phyloP scores from a whole-genome alignment of 1,284 basidiomycete genomes.

The Sporisorium exsertum region DNA sequence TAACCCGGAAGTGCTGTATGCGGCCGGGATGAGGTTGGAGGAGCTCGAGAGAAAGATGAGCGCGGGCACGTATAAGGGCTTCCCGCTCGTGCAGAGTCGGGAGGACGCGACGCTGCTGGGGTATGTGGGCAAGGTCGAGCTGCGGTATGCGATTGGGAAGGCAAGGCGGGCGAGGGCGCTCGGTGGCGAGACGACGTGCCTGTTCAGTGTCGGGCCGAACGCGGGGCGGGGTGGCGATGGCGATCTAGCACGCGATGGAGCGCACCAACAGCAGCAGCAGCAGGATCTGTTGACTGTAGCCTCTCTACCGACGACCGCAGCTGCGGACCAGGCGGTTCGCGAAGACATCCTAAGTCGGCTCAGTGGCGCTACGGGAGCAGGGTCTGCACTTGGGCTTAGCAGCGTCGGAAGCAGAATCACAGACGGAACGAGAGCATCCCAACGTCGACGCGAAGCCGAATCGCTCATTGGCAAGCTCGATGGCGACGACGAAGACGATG shows the following conservation, averaged over 20 bases:
- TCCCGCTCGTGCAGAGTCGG: slow-evolving; percentile 80
- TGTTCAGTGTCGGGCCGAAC: slow-evolving; percentile 53
- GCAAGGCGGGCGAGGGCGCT: slow-evolving; percentile 42
- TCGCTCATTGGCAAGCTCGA: slow-evolving; percentile 37
- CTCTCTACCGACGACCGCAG: slow-evolving; percentile 34
- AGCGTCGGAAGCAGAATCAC: not conserved
- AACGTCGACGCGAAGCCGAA: slow-evolving; percentile 31
- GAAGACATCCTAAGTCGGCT: slow-evolving; percentile 40
- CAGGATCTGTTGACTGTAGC: slow-evolving; percentile 37
- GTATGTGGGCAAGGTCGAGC: slow-evolving; percentile 86
- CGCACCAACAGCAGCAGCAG: slow-evolving; percentile 26
- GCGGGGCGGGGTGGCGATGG: not conserved
- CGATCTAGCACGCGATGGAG: not conserved
- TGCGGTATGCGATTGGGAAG: slow-evolving; percentile 85
- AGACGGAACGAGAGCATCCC: not conserved
- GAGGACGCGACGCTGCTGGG: slow-evolving; percentile 78
- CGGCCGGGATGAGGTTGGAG: slow-evolving; percentile 79
- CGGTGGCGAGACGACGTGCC: slow-evolving; percentile 46
- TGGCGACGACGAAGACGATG: slow-evolving; percentile 20
- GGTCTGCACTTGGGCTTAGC: slow-evolving; percentile 19
- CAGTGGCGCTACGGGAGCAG: slow-evolving; percentile 19
- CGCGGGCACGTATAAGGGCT: slow-evolving; percentile 80
- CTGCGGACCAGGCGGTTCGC: slow-evolving; percentile 33
- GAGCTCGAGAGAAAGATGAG: slow-evolving; percentile 74
- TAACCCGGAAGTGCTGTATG: slow-evolving; percentile 80